phyloP scores from a whole-genome alignment of 495 filamentous ascomycete species.

The Hypomontagnella submonticulosa region DNA sequence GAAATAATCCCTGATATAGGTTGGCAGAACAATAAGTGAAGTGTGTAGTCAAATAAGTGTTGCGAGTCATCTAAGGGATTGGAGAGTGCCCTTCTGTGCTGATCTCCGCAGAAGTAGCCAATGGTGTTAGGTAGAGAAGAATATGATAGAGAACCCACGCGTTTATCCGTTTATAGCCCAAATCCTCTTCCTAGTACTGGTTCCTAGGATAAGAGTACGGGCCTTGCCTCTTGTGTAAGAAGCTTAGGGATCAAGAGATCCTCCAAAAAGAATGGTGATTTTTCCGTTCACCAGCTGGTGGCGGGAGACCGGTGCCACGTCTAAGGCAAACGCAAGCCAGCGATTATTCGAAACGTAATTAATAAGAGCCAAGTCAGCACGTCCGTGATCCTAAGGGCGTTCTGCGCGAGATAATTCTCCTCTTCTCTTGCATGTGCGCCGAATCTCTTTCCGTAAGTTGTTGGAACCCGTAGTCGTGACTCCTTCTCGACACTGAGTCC shows the following conservation, averaged over 20 bases:
- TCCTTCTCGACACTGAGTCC: slow-evolving; percentile 11
- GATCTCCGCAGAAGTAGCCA: no score
- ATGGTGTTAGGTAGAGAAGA: no score
- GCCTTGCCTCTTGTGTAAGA: neutral
- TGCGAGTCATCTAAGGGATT: no score
- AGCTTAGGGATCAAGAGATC: neutral
- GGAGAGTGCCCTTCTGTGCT: no score
- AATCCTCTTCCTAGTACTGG: neutral
- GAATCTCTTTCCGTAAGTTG: slow-evolving; percentile 4
- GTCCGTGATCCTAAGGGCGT: slow-evolving; percentile 4
- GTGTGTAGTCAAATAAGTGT: neutral
- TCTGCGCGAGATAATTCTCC: slow-evolving; percentile 14
- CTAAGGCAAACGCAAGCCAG: slow-evolving; percentile 13
- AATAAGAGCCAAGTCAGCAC: slow-evolving; percentile 1
- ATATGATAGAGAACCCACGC: no score
- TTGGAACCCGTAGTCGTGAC: slow-evolving; percentile 2
- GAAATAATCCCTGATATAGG: neutral
- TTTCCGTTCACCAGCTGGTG: slow-evolving; percentile 1
- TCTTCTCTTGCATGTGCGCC: slow-evolving; percentile 21
- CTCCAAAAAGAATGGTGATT: neutral
- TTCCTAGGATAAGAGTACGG: neutral
- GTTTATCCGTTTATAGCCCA: no score
- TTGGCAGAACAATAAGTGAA: neutral
- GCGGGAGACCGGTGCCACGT: neutral
- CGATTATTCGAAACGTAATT: slow-evolving; percentile 19